Evolutionary conservation across 257 asterid genomes (phyloP), one percentile per base, ranked within the genome.

Genomic region (Jasminum sambac): DNA sequence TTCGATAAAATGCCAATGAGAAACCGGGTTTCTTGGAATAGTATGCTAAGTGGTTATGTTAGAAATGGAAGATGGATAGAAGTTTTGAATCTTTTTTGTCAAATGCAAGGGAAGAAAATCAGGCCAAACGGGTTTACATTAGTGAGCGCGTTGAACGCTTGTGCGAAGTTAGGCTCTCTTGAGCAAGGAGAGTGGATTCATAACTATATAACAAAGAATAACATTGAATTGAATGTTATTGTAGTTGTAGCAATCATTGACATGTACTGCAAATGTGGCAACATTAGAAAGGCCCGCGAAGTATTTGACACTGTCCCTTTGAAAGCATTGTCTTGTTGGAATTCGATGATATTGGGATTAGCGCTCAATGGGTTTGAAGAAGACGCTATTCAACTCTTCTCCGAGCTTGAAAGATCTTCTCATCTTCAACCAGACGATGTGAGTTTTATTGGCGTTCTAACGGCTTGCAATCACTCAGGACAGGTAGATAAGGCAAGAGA

Each of bases 121-220:
- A 75, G 65, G 78, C 91, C 93, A 1, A 82, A 72, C 26, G 88
- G 82, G 64, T 84, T 81, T 66, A 81, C 93, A 0, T 25, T 89
- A 0, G 93, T 89, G 24, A 89, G 97, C 69, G 40, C 82, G 41
- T 66, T 89, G 78, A 91, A 89, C 64, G 95, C 96, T 67, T 89
- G 89, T 43, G 87, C 87, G 14, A 77, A 77, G 11, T 19, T 87
- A 11, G 97, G 93, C 60, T 88, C 90, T 59, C 77, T 86, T 4
- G 78, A 82, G 57, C 96, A 91, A 72, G 95, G 97, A 48, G 81
- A 77, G 66, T 87, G 95, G 95, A 77, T 91, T 69, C 92, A 89
- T 76, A 78, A 75, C 19, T 83, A 86, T 25, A 77, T 86, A 68
- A 67, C 74, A 73, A 84, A 59, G 74, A 74, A 71, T 9, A 76